phyloP scores from a whole-genome alignment of 148 eudicot genomes.

The Camellia sinensis region DNA sequence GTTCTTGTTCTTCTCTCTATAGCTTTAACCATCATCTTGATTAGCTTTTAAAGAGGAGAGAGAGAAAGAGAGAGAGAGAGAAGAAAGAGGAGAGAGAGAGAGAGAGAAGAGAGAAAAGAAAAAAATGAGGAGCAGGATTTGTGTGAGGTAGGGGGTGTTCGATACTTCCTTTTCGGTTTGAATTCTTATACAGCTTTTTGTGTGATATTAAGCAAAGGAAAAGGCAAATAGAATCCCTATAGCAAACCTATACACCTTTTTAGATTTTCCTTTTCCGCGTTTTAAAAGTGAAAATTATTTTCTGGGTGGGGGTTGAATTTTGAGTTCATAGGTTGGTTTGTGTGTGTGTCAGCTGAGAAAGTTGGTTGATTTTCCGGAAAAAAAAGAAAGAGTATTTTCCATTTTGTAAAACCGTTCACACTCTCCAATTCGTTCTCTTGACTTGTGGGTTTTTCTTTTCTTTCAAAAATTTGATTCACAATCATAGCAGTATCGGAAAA shows the following conservation, averaged over 20 bases:
- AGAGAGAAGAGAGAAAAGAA: slow-evolving; percentile 3
- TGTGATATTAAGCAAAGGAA: background rate
- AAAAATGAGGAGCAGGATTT: background rate
- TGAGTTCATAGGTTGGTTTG: slow-evolving; percentile 37
- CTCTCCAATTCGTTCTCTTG: slow-evolving; percentile 6
- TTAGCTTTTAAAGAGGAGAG: background rate
- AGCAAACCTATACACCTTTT: background rate
- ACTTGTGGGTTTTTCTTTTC: slow-evolving; percentile 11
- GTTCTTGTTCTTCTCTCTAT: background rate
- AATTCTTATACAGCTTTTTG: slow-evolving; percentile 17
- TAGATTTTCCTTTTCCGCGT: background rate
- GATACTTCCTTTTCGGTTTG: slow-evolving; percentile 40
- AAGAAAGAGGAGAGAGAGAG: slow-evolving; percentile 9
- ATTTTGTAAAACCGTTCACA: slow-evolving; percentile 16
- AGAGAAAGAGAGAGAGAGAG: slow-evolving; percentile 12
- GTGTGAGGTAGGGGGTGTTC: slow-evolving; percentile 28
- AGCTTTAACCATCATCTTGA: background rate
- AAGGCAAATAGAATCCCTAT: background rate
- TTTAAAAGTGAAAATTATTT: slow-evolving; percentile 14
- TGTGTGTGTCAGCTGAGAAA: slow-evolving; percentile 25
- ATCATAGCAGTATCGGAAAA: slow-evolving; percentile 15
- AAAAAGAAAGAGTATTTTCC: background rate
- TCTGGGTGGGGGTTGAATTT: background rate
- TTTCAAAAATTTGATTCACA: background rate
- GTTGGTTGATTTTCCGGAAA: slow-evolving; percentile 16